phyloP scores from a whole-genome alignment of 106 monocot species.

The Agapanthus africanus region DNA sequence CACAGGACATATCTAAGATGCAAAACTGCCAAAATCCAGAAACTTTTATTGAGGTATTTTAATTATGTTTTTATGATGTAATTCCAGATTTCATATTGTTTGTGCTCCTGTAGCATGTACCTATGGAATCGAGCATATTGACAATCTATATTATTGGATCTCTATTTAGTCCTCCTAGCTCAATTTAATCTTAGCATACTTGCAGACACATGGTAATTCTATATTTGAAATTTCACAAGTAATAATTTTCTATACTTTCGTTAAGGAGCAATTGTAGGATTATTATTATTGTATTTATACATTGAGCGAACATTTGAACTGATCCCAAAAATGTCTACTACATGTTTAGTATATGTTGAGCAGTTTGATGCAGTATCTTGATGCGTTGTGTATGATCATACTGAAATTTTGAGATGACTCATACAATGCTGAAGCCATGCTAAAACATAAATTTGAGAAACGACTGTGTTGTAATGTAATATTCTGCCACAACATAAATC shows the following conservation, averaged over 20 bases:
- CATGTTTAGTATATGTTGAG: too few species aligned
- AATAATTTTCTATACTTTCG: background rate
- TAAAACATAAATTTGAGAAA: too few species aligned
- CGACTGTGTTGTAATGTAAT: too few species aligned
- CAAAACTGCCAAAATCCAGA: constrained; percentile 58
- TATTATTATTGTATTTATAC: background rate
- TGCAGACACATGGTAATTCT: background rate
- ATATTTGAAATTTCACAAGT: background rate
- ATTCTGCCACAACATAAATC: too few species aligned
- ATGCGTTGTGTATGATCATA: too few species aligned
- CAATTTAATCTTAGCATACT: background rate
- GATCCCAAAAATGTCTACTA: too few species aligned
- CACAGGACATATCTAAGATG: constrained; percentile 26
- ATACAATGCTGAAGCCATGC: too few species aligned
- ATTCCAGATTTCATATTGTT: too few species aligned
- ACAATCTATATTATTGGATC: background rate
- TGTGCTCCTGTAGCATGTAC: background rate
- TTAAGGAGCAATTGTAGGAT: background rate
- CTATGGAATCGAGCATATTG: background rate
- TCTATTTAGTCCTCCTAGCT: background rate
- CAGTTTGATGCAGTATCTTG: too few species aligned
- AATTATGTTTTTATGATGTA: background rate
- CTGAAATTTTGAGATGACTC: too few species aligned
- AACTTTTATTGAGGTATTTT: constrained; percentile 44
- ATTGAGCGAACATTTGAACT: too few species aligned